A percentile compares a stretch with the other conserved stretches of the same genome.
phyloP scores from a whole-genome alignment of 257 asterid species.

The Solanum raphanifolium region DNA sequence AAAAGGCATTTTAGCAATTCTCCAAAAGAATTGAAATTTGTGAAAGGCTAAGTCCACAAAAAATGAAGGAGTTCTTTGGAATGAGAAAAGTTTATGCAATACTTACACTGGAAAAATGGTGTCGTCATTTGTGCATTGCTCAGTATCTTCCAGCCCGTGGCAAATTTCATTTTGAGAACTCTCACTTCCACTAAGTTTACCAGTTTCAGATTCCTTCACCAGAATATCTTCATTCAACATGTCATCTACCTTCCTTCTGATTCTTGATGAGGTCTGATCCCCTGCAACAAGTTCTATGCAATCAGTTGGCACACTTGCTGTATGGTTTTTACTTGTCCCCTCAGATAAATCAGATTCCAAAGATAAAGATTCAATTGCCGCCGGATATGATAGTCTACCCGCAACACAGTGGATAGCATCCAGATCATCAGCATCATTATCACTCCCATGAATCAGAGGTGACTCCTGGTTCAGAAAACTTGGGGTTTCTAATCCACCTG shows the following conservation, averaged over 20 bases:
- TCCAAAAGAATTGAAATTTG: not conserved
- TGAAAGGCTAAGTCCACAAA: not conserved
- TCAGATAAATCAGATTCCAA: not conserved
- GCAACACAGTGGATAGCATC: slow-evolving; percentile 8
- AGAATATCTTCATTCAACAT: not conserved
- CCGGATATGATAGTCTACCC: slow-evolving; percentile 12
- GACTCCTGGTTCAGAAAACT: slow-evolving; percentile 14
- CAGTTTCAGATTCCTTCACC: slow-evolving; percentile 9
- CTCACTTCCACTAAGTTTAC: slow-evolving; percentile 14
- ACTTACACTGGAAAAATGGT: slow-evolving; percentile 35
- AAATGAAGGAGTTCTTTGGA: not conserved
- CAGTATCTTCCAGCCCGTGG: slow-evolving; percentile 13
- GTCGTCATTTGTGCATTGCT: slow-evolving; percentile 12
- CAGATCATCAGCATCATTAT: slow-evolving; percentile 17
- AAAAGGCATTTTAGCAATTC: not conserved
- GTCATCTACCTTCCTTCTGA: not conserved
- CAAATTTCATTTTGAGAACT: slow-evolving; percentile 13
- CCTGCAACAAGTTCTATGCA: not conserved
- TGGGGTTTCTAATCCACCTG: slow-evolving; percentile 18
- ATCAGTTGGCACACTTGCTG: not conserved
- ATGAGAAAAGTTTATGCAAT: not conserved
- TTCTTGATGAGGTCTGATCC: slow-evolving; percentile 1
- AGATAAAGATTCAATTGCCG: slow-evolving; percentile 15
- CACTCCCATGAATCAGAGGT: slow-evolving; percentile 16
- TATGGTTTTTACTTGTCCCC: not conserved